These are phyloP conservation scores for Candida tallmaniae DNA, from an alignment of 805 yeast species.

Conservation along the genomic window DNA sequence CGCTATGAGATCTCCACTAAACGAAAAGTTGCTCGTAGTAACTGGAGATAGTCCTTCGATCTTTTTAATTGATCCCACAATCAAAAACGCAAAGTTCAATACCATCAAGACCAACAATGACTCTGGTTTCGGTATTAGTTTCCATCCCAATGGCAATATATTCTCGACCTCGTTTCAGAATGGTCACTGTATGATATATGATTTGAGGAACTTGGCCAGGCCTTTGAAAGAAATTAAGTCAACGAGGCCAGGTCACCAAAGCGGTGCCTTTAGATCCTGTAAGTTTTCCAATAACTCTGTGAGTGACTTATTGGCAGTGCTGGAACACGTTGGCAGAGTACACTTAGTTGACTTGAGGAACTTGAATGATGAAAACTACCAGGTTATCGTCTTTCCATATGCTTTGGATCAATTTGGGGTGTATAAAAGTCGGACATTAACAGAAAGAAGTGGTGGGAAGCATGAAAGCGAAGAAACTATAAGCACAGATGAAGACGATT, in stretches of 20 bases:
- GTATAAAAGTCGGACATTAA: constrained; percentile 12
- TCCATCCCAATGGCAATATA: constrained; percentile 66
- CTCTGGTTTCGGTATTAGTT: constrained; percentile 79
- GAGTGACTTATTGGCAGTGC: constrained; percentile 70
- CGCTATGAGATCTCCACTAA: constrained; percentile 55
- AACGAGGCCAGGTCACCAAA: constrained; percentile 50
- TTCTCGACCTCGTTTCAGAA: constrained; percentile 84
- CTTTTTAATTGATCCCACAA: constrained; percentile 48
- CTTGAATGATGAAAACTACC: constrained; percentile 53
- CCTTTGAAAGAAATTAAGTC: constrained; percentile 57
- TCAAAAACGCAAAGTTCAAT: constrained; percentile 18
- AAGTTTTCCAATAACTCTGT: constrained; percentile 49
- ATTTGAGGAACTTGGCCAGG: constrained; percentile 53
- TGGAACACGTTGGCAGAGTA: constrained; percentile 84
- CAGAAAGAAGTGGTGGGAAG: constrained; percentile 3
- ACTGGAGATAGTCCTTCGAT: constrained; percentile 78
- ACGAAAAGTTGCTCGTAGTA: constrained; percentile 34
- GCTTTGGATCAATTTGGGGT: constrained; percentile 38
- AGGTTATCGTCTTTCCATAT: constrained; percentile 65
- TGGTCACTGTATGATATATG: constrained; percentile 75
- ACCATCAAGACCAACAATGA: constrained; percentile 59
- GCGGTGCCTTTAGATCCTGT: constrained; percentile 65
- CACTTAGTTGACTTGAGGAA: constrained; percentile 80
- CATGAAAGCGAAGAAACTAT: constrained; percentile 3
- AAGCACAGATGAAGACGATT: neutral